A percentile compares a stretch with the other conserved stretches of the same genome.
Evolutionary conservation across 208 protist species (phyloP).

Genomic region (Crithidia expoeki): DNA sequence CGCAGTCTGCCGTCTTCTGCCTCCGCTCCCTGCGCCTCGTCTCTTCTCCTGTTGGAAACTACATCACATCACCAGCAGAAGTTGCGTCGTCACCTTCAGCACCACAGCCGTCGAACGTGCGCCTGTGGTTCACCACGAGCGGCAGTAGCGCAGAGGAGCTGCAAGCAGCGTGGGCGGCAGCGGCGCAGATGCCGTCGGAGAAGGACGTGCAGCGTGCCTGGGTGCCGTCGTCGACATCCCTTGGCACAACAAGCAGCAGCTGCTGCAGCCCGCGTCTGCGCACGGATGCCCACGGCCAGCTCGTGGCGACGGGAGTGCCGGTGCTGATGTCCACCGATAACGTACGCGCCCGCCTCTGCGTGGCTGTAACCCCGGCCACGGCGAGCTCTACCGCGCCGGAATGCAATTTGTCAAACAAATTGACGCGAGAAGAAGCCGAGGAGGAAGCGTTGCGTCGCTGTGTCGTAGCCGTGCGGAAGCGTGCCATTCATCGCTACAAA

Average conservation of each 20-base stretch:
- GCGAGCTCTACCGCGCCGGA: background rate
- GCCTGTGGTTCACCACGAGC: slow-evolving; percentile 42
- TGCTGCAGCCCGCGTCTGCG: slow-evolving; percentile 14
- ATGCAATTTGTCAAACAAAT: background rate
- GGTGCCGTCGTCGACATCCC: slow-evolving; percentile 5
- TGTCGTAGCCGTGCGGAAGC: slow-evolving; percentile 27
- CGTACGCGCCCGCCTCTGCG: slow-evolving; percentile 32
- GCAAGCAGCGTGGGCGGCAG: slow-evolving; percentile 15
- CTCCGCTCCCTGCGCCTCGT: slow-evolving; percentile 34
- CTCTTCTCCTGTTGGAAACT: slow-evolving; percentile 10
- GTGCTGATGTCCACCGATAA: slow-evolving; percentile 40
- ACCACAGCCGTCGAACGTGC: slow-evolving; percentile 15
- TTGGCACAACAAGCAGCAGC: slow-evolving; percentile 2
- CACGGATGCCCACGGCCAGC: slow-evolving; percentile 22
- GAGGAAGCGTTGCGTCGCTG: slow-evolving; percentile 17
- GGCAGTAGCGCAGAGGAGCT: slow-evolving; percentile 21
- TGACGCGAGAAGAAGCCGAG: background rate
- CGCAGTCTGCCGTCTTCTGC: slow-evolving; percentile 33
- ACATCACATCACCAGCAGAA: background rate
- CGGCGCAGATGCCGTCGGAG: slow-evolving; percentile 3
- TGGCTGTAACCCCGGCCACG: slow-evolving; percentile 21
- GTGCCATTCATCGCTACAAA: slow-evolving; percentile 27
- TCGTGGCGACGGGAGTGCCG: slow-evolving; percentile 9
- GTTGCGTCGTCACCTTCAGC: background rate
- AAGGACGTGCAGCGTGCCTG: slow-evolving; percentile 29